These are phyloP conservation scores for Atkinsonella texensis DNA, from an alignment of 2,329 filamentous ascomycete genomes.

Conservation along the genomic window DNA sequence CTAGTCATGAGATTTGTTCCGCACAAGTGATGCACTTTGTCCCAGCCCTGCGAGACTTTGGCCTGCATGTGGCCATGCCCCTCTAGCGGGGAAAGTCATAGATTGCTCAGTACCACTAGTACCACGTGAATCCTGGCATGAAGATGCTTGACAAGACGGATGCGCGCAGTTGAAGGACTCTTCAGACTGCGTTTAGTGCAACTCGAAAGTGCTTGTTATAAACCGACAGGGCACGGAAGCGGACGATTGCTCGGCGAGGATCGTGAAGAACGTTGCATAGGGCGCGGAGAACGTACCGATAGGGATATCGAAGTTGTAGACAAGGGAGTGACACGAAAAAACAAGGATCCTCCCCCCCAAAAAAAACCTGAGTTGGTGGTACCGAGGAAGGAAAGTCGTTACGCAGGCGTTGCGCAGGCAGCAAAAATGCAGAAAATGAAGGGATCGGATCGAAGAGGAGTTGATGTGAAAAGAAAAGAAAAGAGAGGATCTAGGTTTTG, in stretches of 20 bases:
- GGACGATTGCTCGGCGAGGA: background rate
- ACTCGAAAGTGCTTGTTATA: background rate
- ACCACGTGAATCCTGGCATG: background rate
- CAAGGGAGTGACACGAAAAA: background rate
- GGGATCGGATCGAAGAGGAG: background rate
- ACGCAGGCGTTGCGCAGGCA: background rate
- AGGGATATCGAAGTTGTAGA: background rate
- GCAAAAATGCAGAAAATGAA: background rate
- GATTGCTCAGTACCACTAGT: background rate
- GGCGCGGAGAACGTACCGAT: slow-evolving; percentile 1
- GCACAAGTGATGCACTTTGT: background rate
- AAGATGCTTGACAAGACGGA: background rate
- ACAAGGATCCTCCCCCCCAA: background rate
- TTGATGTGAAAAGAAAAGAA: background rate
- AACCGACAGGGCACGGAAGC: background rate
- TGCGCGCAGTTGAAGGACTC: background rate
- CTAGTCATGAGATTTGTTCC: background rate
- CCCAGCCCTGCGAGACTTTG: background rate
- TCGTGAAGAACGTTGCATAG: background rate
- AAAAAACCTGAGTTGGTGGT: background rate
- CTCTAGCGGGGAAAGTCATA: background rate
- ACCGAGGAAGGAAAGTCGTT: background rate
- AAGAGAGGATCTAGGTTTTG: background rate
- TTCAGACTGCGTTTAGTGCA: background rate
- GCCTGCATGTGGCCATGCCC: background rate